Percentiles rank a stretch among this genome's conserved stretches.
Conservation (phyloP, 2,329 filamentous ascomycete genomes). For the Dothiorella sarmentorum region DNA sequence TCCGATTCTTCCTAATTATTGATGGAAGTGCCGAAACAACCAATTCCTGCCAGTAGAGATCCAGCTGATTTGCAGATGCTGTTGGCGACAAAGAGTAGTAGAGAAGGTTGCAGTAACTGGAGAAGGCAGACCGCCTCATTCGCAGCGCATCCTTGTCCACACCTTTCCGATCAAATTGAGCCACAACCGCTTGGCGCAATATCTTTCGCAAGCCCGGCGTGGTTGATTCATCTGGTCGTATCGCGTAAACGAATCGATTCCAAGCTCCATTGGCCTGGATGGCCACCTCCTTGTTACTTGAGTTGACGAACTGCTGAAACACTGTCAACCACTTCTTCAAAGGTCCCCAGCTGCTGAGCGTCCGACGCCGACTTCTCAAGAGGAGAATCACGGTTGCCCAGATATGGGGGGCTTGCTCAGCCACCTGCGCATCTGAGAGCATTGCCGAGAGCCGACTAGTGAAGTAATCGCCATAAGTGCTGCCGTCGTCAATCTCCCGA, state of each 20-base stretch:
- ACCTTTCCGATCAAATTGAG: conserved; percentile 65
- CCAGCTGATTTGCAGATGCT: conserved; percentile 61
- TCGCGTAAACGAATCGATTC: conserved; percentile 76
- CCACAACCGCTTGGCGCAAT: conserved; percentile 63
- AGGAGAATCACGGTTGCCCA: conserved; percentile 83
- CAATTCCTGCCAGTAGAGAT: conserved; percentile 74
- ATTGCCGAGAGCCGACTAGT: conserved; percentile 64
- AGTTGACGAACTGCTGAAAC: conserved; percentile 81
- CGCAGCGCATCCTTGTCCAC: conserved; percentile 47
- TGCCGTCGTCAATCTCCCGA: conserved; percentile 48
- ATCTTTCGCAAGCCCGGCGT: conserved; percentile 55
- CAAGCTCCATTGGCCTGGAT: conserved; percentile 79
- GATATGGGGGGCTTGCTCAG: conserved; percentile 72
- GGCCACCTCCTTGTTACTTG: conserved; percentile 61
- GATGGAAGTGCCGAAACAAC: conserved; percentile 55
- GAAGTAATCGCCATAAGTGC: conserved; percentile 67
- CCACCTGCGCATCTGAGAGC: conserved; percentile 57
- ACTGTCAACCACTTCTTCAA: conserved; percentile 72
- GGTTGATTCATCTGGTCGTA: conserved; percentile 61
- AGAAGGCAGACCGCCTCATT: conserved; percentile 58
- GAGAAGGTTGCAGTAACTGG: conserved; percentile 73
- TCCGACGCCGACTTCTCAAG: conserved; percentile 59
- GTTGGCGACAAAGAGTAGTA: conserved; percentile 80
- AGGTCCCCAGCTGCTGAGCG: conserved; percentile 66
- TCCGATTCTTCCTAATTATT: conserved; percentile 21